Evolutionary conservation across 2,329 filamentous ascomycete species (phyloP), one percentile per base, ranked within the genome.

Genomic region (Torrubiellomyces zombiae): DNA sequence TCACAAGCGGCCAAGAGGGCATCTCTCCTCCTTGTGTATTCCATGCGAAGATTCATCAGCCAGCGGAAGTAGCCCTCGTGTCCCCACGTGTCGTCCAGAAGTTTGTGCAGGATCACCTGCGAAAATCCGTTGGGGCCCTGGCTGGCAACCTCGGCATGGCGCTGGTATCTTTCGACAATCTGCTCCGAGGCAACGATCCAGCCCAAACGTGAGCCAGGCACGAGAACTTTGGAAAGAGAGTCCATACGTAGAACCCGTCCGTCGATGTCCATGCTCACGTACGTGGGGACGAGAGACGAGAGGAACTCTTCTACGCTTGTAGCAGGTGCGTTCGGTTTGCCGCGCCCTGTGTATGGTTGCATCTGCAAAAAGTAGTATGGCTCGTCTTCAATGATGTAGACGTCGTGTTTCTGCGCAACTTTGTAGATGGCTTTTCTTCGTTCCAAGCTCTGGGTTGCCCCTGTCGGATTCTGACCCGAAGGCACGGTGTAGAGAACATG

Each of bases 351-450:
- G 51, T 83, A 86, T 0, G 75, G 70, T 38, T 79, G 70, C 76
- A 83, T 80, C 51, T 93, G 85, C 18, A 93, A 61, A 55, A 86
- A 93, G 53, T 91, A 93, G 55, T 93, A 93, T 2, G 85, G 85
- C 47, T 93, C 85, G 45, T 93, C 85, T 55, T 94, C 85, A 37
- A 93, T 56, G 43, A 94, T 85, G 54, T 69, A 77, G 20, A 93
- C 43, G 43, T 93, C 79, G 49, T 93, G 81, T 53, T 81, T 82
- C 45, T 76, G 75, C 16, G 75, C 78, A 9, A 92, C 64, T 18
- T 59, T 59, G 51, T 93, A 93, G 22, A 93, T 61, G 13, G 70
- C 76, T 35, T 61, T 60, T 26, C 83, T 62, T 28, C 85, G 62
- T 43, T 71, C 58, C 4, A 53, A 47, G 20, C 72, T 63, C 47